Percentiles rank a stretch among this genome's conserved stretches.
phyloP scores from a whole-genome alignment of 306 rosid species.

The Lagenaria siceraria region DNA sequence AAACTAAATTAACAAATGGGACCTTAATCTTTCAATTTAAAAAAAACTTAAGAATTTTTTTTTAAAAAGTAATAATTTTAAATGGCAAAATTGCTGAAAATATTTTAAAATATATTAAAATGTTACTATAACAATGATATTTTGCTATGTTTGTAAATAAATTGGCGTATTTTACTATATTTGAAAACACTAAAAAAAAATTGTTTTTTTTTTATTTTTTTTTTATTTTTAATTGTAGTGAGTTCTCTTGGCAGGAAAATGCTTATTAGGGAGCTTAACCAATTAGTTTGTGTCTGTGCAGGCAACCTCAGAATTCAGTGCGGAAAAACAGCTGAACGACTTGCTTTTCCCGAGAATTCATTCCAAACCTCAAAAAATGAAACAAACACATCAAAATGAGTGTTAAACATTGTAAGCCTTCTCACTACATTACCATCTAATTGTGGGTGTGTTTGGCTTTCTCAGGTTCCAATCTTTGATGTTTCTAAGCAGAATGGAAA shows the following conservation, averaged over 20 bases:
- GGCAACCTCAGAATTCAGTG: constrained; percentile 81
- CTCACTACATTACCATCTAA: not conserved
- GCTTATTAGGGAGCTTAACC: not conserved
- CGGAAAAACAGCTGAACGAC: constrained; percentile 80
- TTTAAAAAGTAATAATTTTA: no score
- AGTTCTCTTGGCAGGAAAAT: not conserved
- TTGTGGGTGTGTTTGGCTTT: not conserved
- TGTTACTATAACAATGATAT: no score
- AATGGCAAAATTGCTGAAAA: no score
- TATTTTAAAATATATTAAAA: no score
- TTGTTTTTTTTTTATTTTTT: no score
- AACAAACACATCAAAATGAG: constrained; percentile 55
- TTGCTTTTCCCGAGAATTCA: constrained; percentile 57
- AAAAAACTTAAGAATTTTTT: no score
- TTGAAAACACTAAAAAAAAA: no score
- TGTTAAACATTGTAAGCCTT: constrained; percentile 9
- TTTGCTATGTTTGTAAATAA: no score
- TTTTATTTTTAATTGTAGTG: not conserved
- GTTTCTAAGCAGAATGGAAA: not conserved
- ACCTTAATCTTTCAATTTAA: no score
- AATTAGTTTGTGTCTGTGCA: constrained; percentile 24
- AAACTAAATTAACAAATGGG: no score
- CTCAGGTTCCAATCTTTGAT: not conserved
- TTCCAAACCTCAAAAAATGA: constrained; percentile 45
- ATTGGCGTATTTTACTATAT: no score